phyloP scores from a whole-genome alignment of 768 basidiomycete genomes.

The Coprinopsis sp. region DNA sequence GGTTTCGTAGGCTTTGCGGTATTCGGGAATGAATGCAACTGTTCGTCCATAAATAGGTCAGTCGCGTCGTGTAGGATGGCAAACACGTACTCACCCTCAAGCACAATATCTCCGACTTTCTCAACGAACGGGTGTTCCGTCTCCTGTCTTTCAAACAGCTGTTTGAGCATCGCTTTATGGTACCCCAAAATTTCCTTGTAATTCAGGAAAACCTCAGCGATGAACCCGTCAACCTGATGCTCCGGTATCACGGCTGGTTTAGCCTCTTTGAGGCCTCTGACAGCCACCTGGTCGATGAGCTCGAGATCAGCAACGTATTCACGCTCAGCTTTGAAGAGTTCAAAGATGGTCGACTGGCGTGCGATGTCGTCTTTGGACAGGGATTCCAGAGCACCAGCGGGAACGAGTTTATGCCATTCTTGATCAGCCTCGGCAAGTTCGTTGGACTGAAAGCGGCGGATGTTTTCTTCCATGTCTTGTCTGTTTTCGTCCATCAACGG shows the following conservation, averaged over 20 bases:
- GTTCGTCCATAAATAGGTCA: conserved; percentile 13
- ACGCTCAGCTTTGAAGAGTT: conserved; percentile 84
- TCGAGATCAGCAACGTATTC: conserved; percentile 84
- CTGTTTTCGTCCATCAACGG: too few species aligned
- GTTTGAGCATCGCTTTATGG: conserved; percentile 64
- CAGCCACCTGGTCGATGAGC: conserved; percentile 69
- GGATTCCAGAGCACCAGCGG: conserved; percentile 61
- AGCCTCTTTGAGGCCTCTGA: conserved; percentile 56
- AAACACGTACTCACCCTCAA: conserved; percentile 53
- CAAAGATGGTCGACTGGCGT: conserved; percentile 83
- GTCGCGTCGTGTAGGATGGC: conserved; percentile 20
- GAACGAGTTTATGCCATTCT: conserved; percentile 82
- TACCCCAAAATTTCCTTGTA: conserved; percentile 59
- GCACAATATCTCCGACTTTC: conserved; percentile 79
- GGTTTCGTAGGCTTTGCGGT: conserved; percentile 64
- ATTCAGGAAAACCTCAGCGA: conserved; percentile 83
- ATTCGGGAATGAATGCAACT: conserved; percentile 44
- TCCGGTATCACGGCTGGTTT: conserved; percentile 62
- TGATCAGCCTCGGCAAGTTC: conserved; percentile 62
- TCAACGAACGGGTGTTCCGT: conserved; percentile 83
- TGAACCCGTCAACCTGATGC: conserved; percentile 55
- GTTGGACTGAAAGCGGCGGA: conserved; percentile 65
- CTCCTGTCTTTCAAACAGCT: conserved; percentile 74
- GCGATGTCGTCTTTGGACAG: conserved; percentile 76
- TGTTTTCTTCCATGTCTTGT: conserved; percentile 56